Base-by-base conservation (phyloP, 1,284 basidiomycete genomes). In the Lignosus rhinocerotis region DNA sequence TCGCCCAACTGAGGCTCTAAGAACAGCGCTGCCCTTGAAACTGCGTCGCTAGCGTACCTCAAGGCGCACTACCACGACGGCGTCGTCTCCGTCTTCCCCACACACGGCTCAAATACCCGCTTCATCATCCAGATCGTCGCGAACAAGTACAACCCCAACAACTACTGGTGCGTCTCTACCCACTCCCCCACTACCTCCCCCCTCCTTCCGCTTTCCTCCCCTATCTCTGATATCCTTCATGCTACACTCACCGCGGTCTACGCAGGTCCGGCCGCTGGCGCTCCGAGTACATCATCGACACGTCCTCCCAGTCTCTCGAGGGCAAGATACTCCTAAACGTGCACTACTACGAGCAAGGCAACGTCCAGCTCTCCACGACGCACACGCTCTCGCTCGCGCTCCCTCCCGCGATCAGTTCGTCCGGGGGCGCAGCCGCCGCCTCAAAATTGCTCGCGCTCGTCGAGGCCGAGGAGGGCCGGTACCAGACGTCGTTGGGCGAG, bases 261-360 rank as follows among this genome's bases (percentile, higher is more conserved):
- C 25, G 48, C 12, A 94, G 94, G 94, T 91, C 94, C 33, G 95
- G 95, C 25, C 81, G 94, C 70, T 97, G 95, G 95, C 84, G 94
- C 45, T 91, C 90, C n/a, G 83, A 90, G 67, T 90, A 92, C 66
- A 69, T 76, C 32, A 73, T 92, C 55, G 80, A 90, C 68, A 68
- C 88, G 16, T 78, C 76, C 36, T 76, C 79, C 42, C 81, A 80
- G 61, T 80, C 74, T 59, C 73, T 92, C 12, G 69, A 75, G 21
- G 89, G 94, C 0, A 85, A 78, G 63, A 84, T 95, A 31, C 76
- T 88, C 19, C 83, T 94, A 47, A 92, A 94, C 68, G 89, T 96
- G 25, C 95, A 98, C 73, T 98, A 98, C 71, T 98, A 94, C 70
- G 95, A 98, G 73, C 94, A 96, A 74, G 95, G 94, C 67, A 96